Evolutionary conservation across 2,329 filamentous ascomycete genomes (phyloP).

Genomic region (Venturiaceae sp.): DNA sequence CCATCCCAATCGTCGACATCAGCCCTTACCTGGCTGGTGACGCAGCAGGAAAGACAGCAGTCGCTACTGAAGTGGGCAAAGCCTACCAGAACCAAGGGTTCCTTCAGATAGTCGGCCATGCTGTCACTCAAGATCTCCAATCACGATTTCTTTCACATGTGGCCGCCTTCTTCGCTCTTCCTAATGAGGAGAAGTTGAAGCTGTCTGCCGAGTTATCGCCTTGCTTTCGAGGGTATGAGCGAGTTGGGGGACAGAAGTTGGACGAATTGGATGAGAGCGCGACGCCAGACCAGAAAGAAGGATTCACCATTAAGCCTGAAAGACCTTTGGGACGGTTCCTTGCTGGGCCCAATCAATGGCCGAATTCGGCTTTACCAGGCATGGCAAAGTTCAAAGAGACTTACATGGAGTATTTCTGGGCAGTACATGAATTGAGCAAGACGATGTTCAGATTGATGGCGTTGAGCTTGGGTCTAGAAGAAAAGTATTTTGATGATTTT

Average conservation of each 20-base stretch:
- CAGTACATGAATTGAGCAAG: no score
- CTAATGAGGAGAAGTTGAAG: slow-evolving; percentile 17
- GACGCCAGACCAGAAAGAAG: slow-evolving; percentile 22
- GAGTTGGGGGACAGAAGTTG: slow-evolving; percentile 11
- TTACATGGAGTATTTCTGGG: no score
- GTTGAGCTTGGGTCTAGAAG: background rate
- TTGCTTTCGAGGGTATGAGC: slow-evolving; percentile 12
- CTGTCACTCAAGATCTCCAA: slow-evolving; percentile 18
- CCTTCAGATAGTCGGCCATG: slow-evolving; percentile 26
- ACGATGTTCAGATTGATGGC: no score
- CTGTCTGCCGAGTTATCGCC: slow-evolving; percentile 11
- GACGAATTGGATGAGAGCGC: slow-evolving; percentile 7
- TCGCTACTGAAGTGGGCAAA: slow-evolving; percentile 7
- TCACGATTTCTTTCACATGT: slow-evolving; percentile 16
- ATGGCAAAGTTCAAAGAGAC: no score
- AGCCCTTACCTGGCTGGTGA: slow-evolving; percentile 11
- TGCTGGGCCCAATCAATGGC: no score
- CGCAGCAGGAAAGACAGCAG: slow-evolving; percentile 7
- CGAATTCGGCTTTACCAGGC: no score
- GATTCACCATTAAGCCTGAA: slow-evolving; percentile 23
- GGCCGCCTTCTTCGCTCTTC: slow-evolving; percentile 21
- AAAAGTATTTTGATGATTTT: slow-evolving; percentile 15
- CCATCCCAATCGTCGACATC: slow-evolving; percentile 12
- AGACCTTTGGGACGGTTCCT: no score
- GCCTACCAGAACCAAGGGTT: slow-evolving; percentile 18